phyloP scores from a whole-genome alignment of 2,329 filamentous ascomycete species.

The Arthroderma uncinatum region DNA sequence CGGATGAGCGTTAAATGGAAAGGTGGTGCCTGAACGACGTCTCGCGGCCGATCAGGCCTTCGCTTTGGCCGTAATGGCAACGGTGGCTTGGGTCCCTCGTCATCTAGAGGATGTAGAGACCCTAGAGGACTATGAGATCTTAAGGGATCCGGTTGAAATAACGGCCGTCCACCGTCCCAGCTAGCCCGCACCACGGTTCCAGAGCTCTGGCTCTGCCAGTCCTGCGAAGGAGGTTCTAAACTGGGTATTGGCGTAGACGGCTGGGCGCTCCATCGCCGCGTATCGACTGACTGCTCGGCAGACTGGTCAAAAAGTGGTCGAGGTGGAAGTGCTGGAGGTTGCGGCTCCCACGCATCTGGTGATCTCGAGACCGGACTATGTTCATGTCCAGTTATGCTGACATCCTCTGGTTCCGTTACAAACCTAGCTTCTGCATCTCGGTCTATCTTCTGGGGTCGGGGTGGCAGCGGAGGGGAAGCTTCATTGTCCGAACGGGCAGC shows the following conservation, averaged over 20 bases:
- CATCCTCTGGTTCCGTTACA: neutral
- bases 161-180: conserved; percentile 5
- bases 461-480: neutral
- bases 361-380: neutral
- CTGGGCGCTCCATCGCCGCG: conserved; percentile 8
- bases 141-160: conserved; percentile 1
- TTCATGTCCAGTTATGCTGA: neutral
- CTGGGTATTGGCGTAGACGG: neutral
- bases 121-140: conserved; percentile 1
- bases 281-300: neutral
- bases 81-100: neutral
- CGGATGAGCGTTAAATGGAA: conserved; percentile 53
- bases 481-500: neutral
- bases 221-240: neutral
- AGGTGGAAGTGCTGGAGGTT: conserved; percentile 5
- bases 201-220: neutral
- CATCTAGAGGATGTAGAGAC: conserved; percentile 1
- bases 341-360: neutral
- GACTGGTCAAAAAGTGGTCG: conserved; percentile 6
- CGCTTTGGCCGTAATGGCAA: conserved; percentile 5
- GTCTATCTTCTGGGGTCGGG: neutral
- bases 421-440: neutral
- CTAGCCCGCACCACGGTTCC: conserved; percentile 6
- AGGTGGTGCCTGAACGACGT: conserved; percentile 4
- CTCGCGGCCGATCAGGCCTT: conserved; percentile 5